A percentile compares a stretch with the other conserved stretches of the same genome.
Evolutionary conservation across 176 grass and related monocot species (phyloP).

Genomic region (Oryza meyeriana): DNA sequence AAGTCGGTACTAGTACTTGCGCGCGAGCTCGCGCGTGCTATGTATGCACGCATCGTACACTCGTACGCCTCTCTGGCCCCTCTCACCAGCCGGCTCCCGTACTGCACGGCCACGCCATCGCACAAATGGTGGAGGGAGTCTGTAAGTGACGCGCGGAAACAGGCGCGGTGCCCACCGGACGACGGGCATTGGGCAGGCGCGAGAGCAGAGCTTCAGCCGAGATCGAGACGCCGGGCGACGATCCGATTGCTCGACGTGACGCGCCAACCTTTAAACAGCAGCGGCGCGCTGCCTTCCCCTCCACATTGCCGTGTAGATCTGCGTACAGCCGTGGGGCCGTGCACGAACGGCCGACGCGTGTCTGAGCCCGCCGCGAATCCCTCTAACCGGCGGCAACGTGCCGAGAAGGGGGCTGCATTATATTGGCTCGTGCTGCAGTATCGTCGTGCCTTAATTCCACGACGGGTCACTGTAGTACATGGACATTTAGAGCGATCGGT

Average conservation of each 20-base stretch:
- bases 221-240: background rate
- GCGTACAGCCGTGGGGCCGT: background rate
- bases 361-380: background rate
- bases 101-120: too few relatives aligned
- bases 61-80: too few relatives aligned
- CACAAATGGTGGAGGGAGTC: background rate
- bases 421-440: too few relatives aligned
- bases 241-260: constrained; percentile 6
- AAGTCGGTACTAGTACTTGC: background rate
- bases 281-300: background rate
- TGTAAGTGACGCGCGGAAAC: background rate
- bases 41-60: too few relatives aligned
- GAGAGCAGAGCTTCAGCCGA: too few relatives aligned
- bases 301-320: background rate
- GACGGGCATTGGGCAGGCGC: too few relatives aligned
- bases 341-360: background rate
- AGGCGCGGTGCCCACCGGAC: too few relatives aligned
- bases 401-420: background rate
- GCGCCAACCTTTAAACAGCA: constrained; percentile 6
- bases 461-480: background rate
- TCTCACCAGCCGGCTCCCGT: too few relatives aligned
- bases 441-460: background rate
- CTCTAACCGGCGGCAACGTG: background rate
- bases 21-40: too few relatives aligned
- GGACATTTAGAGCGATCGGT: background rate